Evolutionary conservation across 2,329 filamentous ascomycete genomes (phyloP), one percentile per base, ranked within the genome.

Genomic region (Penicillium aurantiogriseum): DNA sequence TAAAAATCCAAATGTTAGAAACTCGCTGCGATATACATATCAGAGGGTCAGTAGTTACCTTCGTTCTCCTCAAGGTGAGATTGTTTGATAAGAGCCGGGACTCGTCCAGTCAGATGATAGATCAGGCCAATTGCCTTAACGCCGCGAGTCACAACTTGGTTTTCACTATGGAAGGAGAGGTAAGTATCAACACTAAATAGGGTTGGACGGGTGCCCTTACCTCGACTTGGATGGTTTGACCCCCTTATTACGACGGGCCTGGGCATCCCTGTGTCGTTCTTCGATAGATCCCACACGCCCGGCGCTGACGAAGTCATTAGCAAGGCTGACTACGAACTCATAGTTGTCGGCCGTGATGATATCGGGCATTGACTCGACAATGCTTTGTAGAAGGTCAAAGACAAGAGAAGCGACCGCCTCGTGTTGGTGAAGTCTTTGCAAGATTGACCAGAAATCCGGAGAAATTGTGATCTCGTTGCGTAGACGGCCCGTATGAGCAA

Each of bases 281-380:
- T 86, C 80, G 4, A 83, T 76, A 10, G 88, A 86, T 8, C 88
- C 88, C 10, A 92, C 80, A 64, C 88, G 90, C 45, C 89, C 92
- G 29, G 90, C 88, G 7, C 88, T 89, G 3, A 94, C 91, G 74
- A 97, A 97, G 60, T 93, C 89, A 66, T 95, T 95, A 25, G 97
- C 83, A 23, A 99, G 80, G 31, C 84, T 82, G 54, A 99, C 88
- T 4, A 90, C 89, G 23, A 91, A 88, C 70, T 97, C 92, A 68
- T 97, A 99, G 67, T 99, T 99, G 70, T 97, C 94, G 25, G 92
- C 91, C 58, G 92, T 93, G 50, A 99, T 90, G 6, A 92, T 89
- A 15, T 90, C 87, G 19, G 88, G 88, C n/a, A 85, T 82, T 3
- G 82, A 82, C 15, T 88, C 84, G 2, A 91, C 86, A 27, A 92